These are phyloP conservation scores for Hyphopichia pseudoburtonii DNA, from an alignment of 1,139 yeast species.

Conservation along the genomic window DNA sequence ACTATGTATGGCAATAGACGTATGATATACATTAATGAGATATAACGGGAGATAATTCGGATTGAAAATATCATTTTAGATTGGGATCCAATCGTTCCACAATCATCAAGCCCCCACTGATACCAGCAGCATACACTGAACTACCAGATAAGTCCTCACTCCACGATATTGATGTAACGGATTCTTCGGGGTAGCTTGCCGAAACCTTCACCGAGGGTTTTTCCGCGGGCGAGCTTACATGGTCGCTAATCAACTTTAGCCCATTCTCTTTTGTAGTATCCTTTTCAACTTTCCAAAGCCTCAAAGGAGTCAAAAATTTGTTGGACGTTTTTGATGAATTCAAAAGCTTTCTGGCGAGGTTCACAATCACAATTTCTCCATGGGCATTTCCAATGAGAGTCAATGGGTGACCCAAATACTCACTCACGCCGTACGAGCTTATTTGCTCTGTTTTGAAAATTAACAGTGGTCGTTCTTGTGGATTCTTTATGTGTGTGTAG, in stretches of 20 bases:
- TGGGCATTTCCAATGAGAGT: constrained; percentile 60
- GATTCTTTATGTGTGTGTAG: constrained; percentile 29
- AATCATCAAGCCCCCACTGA: constrained; percentile 65
- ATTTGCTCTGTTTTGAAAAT: constrained; percentile 34
- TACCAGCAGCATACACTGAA: constrained; percentile 66
- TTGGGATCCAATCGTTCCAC: constrained; percentile 53
- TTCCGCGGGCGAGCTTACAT: constrained; percentile 29
- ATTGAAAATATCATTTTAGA: neutral
- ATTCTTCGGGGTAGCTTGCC: constrained; percentile 53
- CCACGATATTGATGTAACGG: constrained; percentile 62
- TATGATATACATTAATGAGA: constrained; percentile 3
- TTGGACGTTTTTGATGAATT: constrained; percentile 32
- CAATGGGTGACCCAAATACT: constrained; percentile 57
- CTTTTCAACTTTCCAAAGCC: constrained; percentile 34
- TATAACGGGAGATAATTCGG: too few species aligned
- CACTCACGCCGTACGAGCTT: constrained; percentile 29
- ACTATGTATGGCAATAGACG: neutral
- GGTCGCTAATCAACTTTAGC: constrained; percentile 25
- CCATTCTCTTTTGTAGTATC: constrained; percentile 9
- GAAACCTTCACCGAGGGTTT: constrained; percentile 24
- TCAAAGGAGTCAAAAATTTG: constrained; percentile 32
- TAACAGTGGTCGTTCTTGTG: constrained; percentile 35
- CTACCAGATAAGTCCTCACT: constrained; percentile 51
- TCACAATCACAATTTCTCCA: constrained; percentile 48
- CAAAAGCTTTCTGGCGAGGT: constrained; percentile 37